Conservation (phyloP, 2,329 filamentous ascomycete species). For the Phyllosticta citriasiana region DNA sequence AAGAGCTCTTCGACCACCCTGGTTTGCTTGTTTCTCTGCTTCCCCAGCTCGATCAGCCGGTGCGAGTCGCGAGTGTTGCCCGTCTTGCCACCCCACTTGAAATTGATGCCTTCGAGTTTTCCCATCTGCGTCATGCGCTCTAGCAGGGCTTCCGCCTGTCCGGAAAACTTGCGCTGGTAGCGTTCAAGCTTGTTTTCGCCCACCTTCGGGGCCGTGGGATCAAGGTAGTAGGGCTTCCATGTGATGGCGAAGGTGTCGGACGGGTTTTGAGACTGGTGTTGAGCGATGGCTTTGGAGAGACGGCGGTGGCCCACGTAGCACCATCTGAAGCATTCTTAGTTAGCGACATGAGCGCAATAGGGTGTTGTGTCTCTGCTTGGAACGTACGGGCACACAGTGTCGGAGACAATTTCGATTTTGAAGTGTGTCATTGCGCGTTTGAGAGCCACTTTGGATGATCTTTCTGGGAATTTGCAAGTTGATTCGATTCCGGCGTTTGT, state of each 20-base stretch:
- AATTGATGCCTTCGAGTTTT: conserved; percentile 57
- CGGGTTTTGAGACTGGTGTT: conserved; percentile 54
- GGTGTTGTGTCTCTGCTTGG: neutral
- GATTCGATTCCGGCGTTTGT: neutral
- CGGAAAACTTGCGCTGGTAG: conserved; percentile 55
- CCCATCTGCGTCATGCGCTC: conserved; percentile 50
- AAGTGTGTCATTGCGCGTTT: conserved; percentile 43
- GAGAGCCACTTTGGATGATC: conserved; percentile 6
- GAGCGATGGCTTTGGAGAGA: conserved; percentile 59
- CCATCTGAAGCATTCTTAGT: conserved; percentile 18
- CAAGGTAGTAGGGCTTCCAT: conserved; percentile 75
- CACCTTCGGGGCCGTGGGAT: conserved; percentile 50
- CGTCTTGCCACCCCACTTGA: conserved; percentile 59
- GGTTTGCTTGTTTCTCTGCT: conserved; percentile 41
- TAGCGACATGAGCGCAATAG: neutral
- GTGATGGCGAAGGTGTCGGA: conserved; percentile 61
- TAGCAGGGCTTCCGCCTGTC: conserved; percentile 49
- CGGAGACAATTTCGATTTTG: conserved; percentile 68
- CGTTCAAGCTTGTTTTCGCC: conserved; percentile 45
- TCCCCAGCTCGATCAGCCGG: conserved; percentile 61
- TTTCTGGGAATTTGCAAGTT: neutral
- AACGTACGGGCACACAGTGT: conserved; percentile 63
- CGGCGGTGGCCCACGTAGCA: conserved; percentile 72
- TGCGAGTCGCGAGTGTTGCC: conserved; percentile 76
- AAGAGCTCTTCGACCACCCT: conserved; percentile 32